Conservation (phyloP, 176 grass and related monocot species). For the Chrysopogon serrulatus region DNA sequence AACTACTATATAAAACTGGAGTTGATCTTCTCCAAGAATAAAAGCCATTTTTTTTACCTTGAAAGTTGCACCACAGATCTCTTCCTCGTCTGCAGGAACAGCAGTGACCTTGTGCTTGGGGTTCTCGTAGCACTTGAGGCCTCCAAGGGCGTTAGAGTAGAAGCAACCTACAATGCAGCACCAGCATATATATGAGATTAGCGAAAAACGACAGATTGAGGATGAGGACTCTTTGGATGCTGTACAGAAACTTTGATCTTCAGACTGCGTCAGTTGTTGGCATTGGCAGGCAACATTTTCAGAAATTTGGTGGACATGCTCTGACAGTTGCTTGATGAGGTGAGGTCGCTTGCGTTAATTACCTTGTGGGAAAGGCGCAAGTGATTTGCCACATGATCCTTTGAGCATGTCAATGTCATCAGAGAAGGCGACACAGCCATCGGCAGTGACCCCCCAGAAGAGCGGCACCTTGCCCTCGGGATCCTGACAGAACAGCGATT, state of each 20-base stretch:
- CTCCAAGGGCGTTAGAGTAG: conserved; percentile 81
- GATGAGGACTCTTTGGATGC: not conserved
- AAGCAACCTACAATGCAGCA: conserved; percentile 62
- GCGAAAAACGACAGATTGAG: not conserved
- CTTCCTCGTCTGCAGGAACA: conserved; percentile 69
- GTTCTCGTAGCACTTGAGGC: conserved; percentile 89
- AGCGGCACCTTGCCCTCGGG: conserved; percentile 73
- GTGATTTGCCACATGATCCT: conserved; percentile 93
- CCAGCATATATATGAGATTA: not conserved
- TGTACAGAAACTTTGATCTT: not conserved
- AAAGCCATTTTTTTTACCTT: conserved; percentile 37
- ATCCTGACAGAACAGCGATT: conserved; percentile 28
- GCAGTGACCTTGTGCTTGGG: conserved; percentile 93
- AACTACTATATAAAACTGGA: not conserved
- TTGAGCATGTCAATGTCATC: conserved; percentile 79
- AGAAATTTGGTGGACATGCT: not conserved
- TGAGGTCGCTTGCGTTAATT: not conserved
- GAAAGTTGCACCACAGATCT: conserved; percentile 96
- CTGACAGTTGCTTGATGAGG: not conserved
- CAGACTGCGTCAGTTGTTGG: not conserved
- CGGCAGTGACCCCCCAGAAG: conserved; percentile 84
- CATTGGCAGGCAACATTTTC: not conserved
- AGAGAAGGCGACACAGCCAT: conserved; percentile 80
- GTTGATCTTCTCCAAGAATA: not conserved
- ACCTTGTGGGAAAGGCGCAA: conserved; percentile 92